Percentiles rank a stretch among this genome's conserved stretches.
phyloP scores from a whole-genome alignment of 345 rosid species.

The Cochlearia excelsa region DNA sequence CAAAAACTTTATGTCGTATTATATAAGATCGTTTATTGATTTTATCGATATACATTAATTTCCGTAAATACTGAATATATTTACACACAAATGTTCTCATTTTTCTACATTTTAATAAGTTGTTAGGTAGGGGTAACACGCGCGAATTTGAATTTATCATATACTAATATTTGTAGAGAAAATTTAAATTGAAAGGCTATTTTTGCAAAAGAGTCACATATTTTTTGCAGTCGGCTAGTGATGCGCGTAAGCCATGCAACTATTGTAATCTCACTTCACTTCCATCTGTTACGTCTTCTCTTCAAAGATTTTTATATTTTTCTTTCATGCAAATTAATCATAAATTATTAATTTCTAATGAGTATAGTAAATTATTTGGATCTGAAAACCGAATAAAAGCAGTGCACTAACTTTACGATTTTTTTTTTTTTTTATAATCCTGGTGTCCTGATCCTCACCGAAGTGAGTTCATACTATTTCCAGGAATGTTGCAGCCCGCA shows the following conservation, averaged over 20 bases:
- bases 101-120: background rate
- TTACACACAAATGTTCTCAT: constrained; percentile 10
- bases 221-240: constrained; percentile 27
- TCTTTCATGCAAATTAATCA: background rate
- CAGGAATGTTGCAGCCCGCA: too few relatives aligned
- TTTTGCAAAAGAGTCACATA: constrained; percentile 40
- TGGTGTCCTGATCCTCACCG: too few relatives aligned
- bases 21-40: constrained; percentile 2
- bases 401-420: too few relatives aligned
- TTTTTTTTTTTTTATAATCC: too few relatives aligned
- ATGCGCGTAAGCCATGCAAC: constrained; percentile 69
- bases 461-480: too few relatives aligned
- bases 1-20: too few relatives aligned
- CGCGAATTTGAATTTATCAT: background rate
- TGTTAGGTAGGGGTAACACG: background rate
- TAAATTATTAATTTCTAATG: background rate
- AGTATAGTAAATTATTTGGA: too few relatives aligned
- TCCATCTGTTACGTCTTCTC: constrained; percentile 19
- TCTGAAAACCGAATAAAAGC: too few relatives aligned
- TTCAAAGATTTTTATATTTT: constrained; percentile 18
- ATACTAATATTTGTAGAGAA: background rate
- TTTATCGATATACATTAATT: background rate
- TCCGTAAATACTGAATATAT: too few relatives aligned
- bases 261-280: constrained; percentile 10
- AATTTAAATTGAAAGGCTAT: background rate